These are phyloP conservation scores for Esteya vermicola DNA, from an alignment of 2,329 filamentous ascomycete species.

Conservation along the genomic window DNA sequence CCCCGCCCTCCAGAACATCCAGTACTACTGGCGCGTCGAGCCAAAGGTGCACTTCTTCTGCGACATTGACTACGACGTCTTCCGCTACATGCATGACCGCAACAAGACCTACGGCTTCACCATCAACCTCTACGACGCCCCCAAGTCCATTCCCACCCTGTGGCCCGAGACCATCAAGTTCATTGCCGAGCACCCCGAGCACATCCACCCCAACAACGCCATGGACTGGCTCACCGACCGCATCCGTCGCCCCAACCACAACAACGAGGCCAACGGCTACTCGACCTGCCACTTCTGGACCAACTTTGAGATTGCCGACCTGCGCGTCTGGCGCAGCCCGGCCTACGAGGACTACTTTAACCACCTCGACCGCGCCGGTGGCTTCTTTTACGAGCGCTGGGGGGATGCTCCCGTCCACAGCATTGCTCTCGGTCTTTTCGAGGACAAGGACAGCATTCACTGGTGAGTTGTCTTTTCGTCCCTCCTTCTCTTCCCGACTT, in stretches of 20 bases:
- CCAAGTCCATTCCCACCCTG: conserved; percentile 69
- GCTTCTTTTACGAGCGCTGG: conserved; percentile 98
- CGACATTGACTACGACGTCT: conserved; percentile 95
- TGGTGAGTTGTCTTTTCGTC: conserved; percentile 48
- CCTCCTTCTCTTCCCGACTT: not conserved
- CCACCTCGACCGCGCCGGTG: conserved; percentile 82
- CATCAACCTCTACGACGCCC: conserved; percentile 89
- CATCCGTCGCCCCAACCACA: conserved; percentile 62
- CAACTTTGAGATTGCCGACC: conserved; percentile 92
- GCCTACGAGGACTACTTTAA: conserved; percentile 93
- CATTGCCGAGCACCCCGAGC: conserved; percentile 67
- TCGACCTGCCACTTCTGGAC: conserved; percentile 99
- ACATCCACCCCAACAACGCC: conserved; percentile 72
- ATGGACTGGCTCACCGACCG: conserved; percentile 78
- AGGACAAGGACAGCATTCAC: conserved; percentile 80
- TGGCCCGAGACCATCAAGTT: conserved; percentile 97
- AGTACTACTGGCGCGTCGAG: conserved; percentile 98
- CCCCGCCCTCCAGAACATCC: conserved; percentile 64
- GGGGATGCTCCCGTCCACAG: conserved; percentile 81
- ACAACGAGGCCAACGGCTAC: conserved; percentile 74
- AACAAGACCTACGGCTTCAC: conserved; percentile 99
- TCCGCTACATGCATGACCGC: conserved; percentile 93
- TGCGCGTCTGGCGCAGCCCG: conserved; percentile 84
- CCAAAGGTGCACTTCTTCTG: conserved; percentile 99
- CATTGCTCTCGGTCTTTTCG: conserved; percentile 82